Percentiles rank a stretch among this genome's conserved stretches.
These are phyloP conservation scores for Grigorovia jiainica DNA, from an alignment of 805 yeast genomes.

Conservation along the genomic window DNA sequence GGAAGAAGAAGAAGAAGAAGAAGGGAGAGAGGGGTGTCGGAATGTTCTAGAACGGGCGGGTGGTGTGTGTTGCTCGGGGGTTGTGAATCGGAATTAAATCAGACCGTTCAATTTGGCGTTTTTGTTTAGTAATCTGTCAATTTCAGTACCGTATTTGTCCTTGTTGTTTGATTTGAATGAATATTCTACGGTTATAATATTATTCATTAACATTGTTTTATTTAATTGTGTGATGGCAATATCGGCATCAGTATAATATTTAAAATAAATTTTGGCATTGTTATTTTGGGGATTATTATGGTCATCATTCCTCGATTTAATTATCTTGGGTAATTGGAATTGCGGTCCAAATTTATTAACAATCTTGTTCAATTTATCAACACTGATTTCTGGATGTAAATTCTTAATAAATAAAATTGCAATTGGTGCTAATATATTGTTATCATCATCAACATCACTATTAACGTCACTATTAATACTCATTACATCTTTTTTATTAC, in stretches of 20 bases:
- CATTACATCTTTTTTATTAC: too few species aligned
- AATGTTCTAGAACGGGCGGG: too few species aligned
- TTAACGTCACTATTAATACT: too few species aligned
- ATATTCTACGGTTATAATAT: conserved; percentile 50
- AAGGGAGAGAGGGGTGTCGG: too few species aligned
- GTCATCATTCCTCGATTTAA: conserved; percentile 27
- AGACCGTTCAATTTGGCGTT: conserved; percentile 43
- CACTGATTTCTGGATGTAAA: conserved; percentile 59
- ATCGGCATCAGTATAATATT: conserved; percentile 60
- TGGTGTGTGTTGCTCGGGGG: too few species aligned
- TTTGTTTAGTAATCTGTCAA: conserved; percentile 62
- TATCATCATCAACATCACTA: conserved; percentile 15
- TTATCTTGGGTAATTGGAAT: conserved; percentile 34
- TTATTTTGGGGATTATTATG: not conserved
- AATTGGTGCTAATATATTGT: conserved; percentile 34
- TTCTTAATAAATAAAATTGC: conserved; percentile 65
- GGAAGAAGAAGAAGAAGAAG: too few species aligned
- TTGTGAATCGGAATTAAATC: too few species aligned
- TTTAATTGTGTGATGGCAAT: conserved; percentile 59
- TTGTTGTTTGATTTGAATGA: conserved; percentile 55
- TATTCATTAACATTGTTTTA: conserved; percentile 60
- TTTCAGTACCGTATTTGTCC: conserved; percentile 65
- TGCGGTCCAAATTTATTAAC: conserved; percentile 61
- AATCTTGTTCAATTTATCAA: conserved; percentile 39
- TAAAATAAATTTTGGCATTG: conserved; percentile 55